Evolutionary conservation across 1,284 basidiomycete species (phyloP), one percentile per base, ranked within the genome.

Genomic region (Leccinum pachyderme): DNA sequence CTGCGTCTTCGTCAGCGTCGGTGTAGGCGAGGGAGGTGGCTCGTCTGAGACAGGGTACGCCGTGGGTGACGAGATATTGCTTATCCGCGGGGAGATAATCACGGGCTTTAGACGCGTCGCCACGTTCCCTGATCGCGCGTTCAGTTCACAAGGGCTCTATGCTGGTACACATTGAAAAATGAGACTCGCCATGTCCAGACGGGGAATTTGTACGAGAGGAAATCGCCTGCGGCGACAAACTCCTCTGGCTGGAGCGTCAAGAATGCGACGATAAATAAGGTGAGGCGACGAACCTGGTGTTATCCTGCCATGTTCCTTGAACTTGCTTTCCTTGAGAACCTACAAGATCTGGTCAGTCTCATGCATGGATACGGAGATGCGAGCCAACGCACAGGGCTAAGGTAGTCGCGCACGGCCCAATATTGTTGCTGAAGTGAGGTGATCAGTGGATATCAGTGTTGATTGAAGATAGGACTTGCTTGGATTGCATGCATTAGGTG

Each of bases 301-400:
- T 68, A 97, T 96, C 53, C 95, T 81, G 11, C 96, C 96, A 69
- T 98, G 93, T 73, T 99, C 96, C 73, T 97, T 98, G 81, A 99
- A 99, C 73, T 98, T 98, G 77, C 91, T 95, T 77, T 99, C 96
- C 69, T 90, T 91, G 63, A 99, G 82, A 31, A 98, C 95, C 93
- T 95, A 56, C 9, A 32, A 39, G 67, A 71, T 64, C 55, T 59
- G 61, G 62, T 72, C 56, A 73, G 68, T 37, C 59, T 64, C 68
- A 64, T 29, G 67, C 43, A 55, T 48, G 61, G 59, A 62, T 62
- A 22, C 51, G 9, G 28, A 58, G 65, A 58, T 61, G 60, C 56
- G 62, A 37, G 59, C 48, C 51, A 53, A 68, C 83, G 63, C 72
- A 95, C 94, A 6, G 96, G 96, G 58, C 93, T 93, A 58, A 99